A percentile compares a stretch with the other conserved stretches of the same genome.
These are phyloP conservation scores for Cystobasidium sp. DNA, from an alignment of 1,284 basidiomycete species.

Conservation along the genomic window DNA sequence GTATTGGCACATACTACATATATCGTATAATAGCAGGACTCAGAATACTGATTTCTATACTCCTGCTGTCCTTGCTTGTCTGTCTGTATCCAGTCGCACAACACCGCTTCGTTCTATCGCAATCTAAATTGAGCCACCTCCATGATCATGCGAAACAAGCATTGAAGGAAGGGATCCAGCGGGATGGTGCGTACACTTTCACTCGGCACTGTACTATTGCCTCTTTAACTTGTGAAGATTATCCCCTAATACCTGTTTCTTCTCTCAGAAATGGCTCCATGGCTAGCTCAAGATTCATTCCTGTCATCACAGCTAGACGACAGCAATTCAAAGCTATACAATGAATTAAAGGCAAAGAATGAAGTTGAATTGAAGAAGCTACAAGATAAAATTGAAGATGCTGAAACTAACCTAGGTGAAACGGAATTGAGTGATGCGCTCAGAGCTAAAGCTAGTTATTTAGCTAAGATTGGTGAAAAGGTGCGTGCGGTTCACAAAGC, in stretches of 20 bases:
- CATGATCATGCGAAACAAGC: constrained; percentile 70
- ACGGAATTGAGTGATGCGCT: constrained; percentile 88
- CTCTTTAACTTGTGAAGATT: not conserved
- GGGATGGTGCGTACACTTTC: constrained; percentile 81
- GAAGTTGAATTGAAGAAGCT: constrained; percentile 74
- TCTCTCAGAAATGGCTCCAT: constrained; percentile 78
- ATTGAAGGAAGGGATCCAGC: constrained; percentile 76
- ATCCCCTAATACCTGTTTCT: not conserved
- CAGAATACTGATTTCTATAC: constrained; percentile 58
- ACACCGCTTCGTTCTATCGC: constrained; percentile 67
- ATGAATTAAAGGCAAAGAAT: constrained; percentile 75
- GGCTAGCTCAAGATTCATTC: constrained; percentile 59
- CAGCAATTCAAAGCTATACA: constrained; percentile 66
- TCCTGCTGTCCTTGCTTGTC: not conserved
- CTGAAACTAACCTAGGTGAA: constrained; percentile 89
- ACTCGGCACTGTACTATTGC: too few species aligned
- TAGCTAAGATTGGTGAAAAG: constrained; percentile 91
- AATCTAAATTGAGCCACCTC: constrained; percentile 65
- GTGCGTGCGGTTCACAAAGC: too few species aligned
- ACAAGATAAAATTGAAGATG: constrained; percentile 79
- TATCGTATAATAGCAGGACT: constrained; percentile 63
- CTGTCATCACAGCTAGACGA: constrained; percentile 55
- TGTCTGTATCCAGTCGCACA: constrained; percentile 35
- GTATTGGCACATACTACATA: constrained; percentile 76
- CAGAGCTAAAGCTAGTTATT: constrained; percentile 80